phyloP scores from a whole-genome alignment of 106 monocot genomes.

The Ottelia alismoides region DNA sequence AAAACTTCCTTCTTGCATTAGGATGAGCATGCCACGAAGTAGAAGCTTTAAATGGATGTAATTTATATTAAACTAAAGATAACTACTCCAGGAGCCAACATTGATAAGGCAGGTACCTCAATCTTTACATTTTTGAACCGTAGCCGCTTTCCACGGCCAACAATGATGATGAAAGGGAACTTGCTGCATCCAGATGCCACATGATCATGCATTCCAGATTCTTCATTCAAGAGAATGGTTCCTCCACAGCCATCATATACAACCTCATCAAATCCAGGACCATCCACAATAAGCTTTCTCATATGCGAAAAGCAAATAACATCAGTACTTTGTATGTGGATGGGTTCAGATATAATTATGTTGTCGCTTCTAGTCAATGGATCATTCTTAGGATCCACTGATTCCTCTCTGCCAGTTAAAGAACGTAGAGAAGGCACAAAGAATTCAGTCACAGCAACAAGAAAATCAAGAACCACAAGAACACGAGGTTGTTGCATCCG shows the following conservation, averaged over 20 bases:
- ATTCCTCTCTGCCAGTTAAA: constrained; percentile 81
- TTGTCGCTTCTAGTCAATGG: constrained; percentile 46
- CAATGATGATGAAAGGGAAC: constrained; percentile 48
- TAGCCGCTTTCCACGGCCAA: constrained; percentile 82
- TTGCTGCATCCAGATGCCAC: constrained; percentile 20
- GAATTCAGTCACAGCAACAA: constrained; percentile 83
- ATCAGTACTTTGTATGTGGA: constrained; percentile 52
- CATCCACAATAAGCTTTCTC: constrained; percentile 87
- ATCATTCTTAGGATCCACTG: constrained; percentile 66
- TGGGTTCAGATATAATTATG: constrained; percentile 53
- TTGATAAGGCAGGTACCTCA: too few species aligned
- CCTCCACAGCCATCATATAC: constrained; percentile 92
- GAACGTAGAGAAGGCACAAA: constrained; percentile 75
- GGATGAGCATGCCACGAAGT: too few species aligned
- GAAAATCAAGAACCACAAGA: constrained; percentile 91
- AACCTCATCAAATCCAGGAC: constrained; percentile 47
- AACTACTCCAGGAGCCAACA: too few species aligned
- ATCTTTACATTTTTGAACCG: constrained; percentile 95
- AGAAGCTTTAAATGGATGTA: too few species aligned
- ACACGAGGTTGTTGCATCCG: constrained; percentile 82
- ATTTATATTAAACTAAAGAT: too few species aligned
- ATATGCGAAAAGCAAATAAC: constrained; percentile 53
- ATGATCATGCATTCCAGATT: constrained; percentile 40
- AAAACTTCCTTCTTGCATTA: too few species aligned
- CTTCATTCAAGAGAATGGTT: constrained; percentile 58